These are phyloP conservation scores for Sphaerobolus stellatus DNA, from an alignment of 1,284 basidiomycete species.

Conservation along the genomic window DNA sequence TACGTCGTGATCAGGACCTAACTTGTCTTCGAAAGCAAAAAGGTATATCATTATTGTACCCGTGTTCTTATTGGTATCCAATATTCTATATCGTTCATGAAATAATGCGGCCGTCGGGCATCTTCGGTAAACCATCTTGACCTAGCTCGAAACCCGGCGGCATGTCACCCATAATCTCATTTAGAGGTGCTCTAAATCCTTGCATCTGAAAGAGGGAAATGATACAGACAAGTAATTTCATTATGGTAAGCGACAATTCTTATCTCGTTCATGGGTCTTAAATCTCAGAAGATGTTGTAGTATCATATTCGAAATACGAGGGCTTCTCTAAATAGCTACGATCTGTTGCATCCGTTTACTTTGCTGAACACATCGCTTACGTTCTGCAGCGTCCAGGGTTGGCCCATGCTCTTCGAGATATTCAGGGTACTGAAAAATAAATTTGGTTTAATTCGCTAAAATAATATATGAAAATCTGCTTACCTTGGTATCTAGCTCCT, in stretches of 20 bases:
- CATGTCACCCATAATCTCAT: conserved; percentile 89
- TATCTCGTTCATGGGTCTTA: conserved; percentile 78
- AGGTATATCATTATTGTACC: too few relatives aligned
- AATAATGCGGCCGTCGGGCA: conserved; percentile 54
- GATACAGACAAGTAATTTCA: too few relatives aligned
- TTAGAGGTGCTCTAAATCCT: conserved; percentile 81
- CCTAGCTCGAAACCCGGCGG: conserved; percentile 73
- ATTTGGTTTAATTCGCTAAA: conserved; percentile 1
- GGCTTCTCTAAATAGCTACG: conserved; percentile 74
- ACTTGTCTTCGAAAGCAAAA: too few relatives aligned
- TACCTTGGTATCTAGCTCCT: conserved; percentile 85
- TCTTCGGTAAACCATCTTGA: conserved; percentile 54
- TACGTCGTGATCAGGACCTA: too few relatives aligned
- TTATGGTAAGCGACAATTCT: conserved; percentile 18
- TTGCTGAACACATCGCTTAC: conserved; percentile 71
- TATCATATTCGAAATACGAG: conserved; percentile 62
- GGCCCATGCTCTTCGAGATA: conserved; percentile 63
- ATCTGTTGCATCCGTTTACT: conserved; percentile 63
- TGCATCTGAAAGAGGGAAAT: conserved; percentile 74
- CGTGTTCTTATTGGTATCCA: too few relatives aligned
- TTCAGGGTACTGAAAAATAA: conserved; percentile 67
- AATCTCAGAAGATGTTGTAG: conserved; percentile 53
- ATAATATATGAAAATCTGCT: conserved; percentile 21
- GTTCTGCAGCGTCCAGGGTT: conserved; percentile 60
- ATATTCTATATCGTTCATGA: too few relatives aligned